These are phyloP conservation scores for Plantago ovata DNA, from an alignment of 257 asterid species.

Conservation along the genomic window DNA sequence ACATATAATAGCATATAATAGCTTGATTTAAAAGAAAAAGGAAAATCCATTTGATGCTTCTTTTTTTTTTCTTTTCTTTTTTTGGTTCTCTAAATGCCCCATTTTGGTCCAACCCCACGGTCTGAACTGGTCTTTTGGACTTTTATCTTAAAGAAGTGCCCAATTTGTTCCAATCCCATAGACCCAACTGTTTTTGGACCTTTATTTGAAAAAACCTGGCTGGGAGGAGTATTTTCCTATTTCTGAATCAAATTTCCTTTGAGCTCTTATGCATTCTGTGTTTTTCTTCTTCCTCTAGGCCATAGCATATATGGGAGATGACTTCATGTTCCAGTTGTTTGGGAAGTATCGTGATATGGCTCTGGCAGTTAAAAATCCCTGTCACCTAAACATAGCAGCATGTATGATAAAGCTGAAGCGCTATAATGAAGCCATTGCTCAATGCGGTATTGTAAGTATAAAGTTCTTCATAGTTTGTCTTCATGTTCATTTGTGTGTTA, in stretches of 20 bases:
- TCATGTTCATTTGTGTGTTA: slow-evolving; percentile 2
- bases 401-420: slow-evolving; percentile 88
- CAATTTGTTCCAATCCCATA: no score
- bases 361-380: slow-evolving; percentile 94
- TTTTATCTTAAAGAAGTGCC: no score
- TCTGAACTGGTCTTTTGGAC: no score
- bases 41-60: slow-evolving; percentile 2
- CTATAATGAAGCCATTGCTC: slow-evolving; percentile 84
- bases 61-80: slow-evolving; percentile 1
- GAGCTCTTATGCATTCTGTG: no score
- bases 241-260: no score
- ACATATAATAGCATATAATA: no score
- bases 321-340: slow-evolving; percentile 94
- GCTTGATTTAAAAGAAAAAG: no score
- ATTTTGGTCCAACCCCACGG: no score
- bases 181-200: no score
- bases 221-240: no score
- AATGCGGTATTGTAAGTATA: slow-evolving; percentile 76
- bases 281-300: slow-evolving; percentile 46
- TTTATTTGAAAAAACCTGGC: no score
- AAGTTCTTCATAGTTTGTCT: slow-evolving; percentile 3
- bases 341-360: slow-evolving; percentile 98
- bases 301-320: slow-evolving; percentile 96
- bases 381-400: slow-evolving; percentile 94
- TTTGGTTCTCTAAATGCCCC: slow-evolving; percentile 44